phyloP scores from a whole-genome alignment of 805 yeast species.

The Hanseniaspora jakobsenii region DNA sequence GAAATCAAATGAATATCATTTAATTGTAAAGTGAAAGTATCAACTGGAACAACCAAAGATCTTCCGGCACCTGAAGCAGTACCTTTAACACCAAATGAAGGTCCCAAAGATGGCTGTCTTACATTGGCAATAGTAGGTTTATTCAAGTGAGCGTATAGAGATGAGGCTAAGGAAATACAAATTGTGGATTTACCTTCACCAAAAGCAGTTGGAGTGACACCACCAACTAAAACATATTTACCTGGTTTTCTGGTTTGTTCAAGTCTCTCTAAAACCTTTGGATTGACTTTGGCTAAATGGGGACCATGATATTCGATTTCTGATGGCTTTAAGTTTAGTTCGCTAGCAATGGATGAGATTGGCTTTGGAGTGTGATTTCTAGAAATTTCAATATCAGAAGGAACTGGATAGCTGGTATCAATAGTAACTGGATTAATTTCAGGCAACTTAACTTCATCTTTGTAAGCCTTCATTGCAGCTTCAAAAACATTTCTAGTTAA shows the following conservation, averaged over 20 bases:
- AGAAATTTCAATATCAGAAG: slow-evolving; percentile 82
- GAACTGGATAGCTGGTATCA: slow-evolving; percentile 54
- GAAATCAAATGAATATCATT: slow-evolving; percentile 95
- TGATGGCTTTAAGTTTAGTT: slow-evolving; percentile 61
- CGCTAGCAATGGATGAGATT: slow-evolving; percentile 61
- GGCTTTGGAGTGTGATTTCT: slow-evolving; percentile 80
- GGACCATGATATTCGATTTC: slow-evolving; percentile 86
- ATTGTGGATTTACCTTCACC: slow-evolving; percentile 98
- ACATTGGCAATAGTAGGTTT: slow-evolving; percentile 84
- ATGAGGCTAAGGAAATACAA: slow-evolving; percentile 92
- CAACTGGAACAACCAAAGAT: slow-evolving; percentile 97
- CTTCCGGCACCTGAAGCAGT: slow-evolving; percentile 99
- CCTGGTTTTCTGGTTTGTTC: slow-evolving; percentile 48
- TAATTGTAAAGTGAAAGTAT: slow-evolving; percentile 92
- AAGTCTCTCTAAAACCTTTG: slow-evolving; percentile 59
- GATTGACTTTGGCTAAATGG: slow-evolving; percentile 76
- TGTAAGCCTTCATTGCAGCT: slow-evolving; percentile 56
- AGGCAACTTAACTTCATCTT: slow-evolving; percentile 32
- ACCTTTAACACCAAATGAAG: slow-evolving; percentile 96
- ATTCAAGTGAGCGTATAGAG: slow-evolving; percentile 79
- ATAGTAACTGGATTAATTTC: slow-evolving; percentile 48
- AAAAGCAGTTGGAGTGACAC: slow-evolving; percentile 95
- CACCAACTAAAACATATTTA: slow-evolving; percentile 82
- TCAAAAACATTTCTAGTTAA: slow-evolving; percentile 67
- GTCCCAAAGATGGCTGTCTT: slow-evolving; percentile 98